Evolutionary conservation across 108 stramenopile species (phyloP).

Genomic region (Nitzschia sp.): DNA sequence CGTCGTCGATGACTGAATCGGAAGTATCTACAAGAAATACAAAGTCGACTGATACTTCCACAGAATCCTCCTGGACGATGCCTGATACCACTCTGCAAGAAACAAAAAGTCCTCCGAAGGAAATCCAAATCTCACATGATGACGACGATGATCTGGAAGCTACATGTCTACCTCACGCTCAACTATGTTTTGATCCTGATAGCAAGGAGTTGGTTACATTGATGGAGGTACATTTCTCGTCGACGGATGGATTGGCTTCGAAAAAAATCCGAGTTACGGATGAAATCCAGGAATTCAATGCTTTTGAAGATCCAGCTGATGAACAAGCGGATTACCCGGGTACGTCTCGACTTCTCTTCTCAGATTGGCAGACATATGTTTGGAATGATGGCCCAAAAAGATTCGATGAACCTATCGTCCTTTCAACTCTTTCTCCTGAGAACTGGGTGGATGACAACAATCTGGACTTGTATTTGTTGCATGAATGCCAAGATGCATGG

Average conservation of each 20-base stretch:
- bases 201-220: constrained; percentile 25
- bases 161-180: constrained; percentile 20
- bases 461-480: constrained; percentile 23
- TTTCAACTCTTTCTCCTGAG: constrained; percentile 6
- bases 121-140: not conserved
- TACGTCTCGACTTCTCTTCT: too few species aligned
- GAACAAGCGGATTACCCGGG: too few species aligned
- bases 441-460: constrained; percentile 21
- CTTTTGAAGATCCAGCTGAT: too few species aligned
- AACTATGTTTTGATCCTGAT: constrained; percentile 37
- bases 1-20: constrained; percentile 10
- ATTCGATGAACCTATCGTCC: constrained; percentile 28
- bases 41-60: not conserved
- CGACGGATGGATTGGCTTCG: not conserved
- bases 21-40: constrained; percentile 3
- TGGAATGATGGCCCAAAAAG: not conserved
- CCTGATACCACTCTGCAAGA: not conserved
- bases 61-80: not conserved
- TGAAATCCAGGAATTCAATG: too few species aligned
- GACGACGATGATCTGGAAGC: not conserved
- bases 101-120: not conserved
- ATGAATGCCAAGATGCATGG: constrained; percentile 31
- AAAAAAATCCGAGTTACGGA: constrained; percentile 1
- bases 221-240: constrained; percentile 19
- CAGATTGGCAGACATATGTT: too few species aligned